Conservation (phyloP, 2,329 filamentous ascomycete genomes). For the Epichloe sp. region DNA sequence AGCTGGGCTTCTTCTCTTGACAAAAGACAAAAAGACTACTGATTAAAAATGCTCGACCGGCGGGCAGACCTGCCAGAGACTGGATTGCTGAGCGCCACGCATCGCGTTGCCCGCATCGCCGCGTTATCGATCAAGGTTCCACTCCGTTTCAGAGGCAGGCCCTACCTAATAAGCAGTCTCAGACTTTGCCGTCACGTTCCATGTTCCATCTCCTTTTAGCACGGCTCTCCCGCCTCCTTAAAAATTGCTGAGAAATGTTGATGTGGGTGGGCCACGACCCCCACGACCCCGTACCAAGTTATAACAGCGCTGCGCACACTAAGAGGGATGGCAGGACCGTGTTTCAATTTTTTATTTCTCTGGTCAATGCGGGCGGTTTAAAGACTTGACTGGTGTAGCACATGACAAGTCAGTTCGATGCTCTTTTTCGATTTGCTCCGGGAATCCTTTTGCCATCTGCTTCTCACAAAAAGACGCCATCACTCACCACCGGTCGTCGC, state of each 20-base stretch:
- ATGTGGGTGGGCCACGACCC: conserved; percentile 1
- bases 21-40: background rate
- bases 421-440: background rate
- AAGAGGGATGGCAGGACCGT: background rate
- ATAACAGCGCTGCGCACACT: background rate
- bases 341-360: background rate
- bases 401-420: background rate
- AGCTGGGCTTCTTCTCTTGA: background rate
- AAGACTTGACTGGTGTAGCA: background rate
- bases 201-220: background rate
- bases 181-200: background rate
- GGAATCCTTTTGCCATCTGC: background rate
- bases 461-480: background rate
- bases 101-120: no score
- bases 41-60: background rate
- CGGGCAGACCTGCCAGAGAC: background rate
- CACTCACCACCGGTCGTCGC: background rate
- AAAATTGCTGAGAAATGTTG: no score
- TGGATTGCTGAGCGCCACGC: background rate
- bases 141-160: conserved; percentile 1
- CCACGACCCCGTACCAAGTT: background rate
- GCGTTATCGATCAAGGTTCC: background rate
- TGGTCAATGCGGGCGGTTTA: background rate
- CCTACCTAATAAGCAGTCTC: background rate
- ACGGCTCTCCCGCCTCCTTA: conserved; percentile 2